A percentile compares a stretch with the other conserved stretches of the same genome.
These are phyloP conservation scores for Papiliotrema fonsecae DNA, from an alignment of 1,284 basidiomycete genomes.

Conservation along the genomic window DNA sequence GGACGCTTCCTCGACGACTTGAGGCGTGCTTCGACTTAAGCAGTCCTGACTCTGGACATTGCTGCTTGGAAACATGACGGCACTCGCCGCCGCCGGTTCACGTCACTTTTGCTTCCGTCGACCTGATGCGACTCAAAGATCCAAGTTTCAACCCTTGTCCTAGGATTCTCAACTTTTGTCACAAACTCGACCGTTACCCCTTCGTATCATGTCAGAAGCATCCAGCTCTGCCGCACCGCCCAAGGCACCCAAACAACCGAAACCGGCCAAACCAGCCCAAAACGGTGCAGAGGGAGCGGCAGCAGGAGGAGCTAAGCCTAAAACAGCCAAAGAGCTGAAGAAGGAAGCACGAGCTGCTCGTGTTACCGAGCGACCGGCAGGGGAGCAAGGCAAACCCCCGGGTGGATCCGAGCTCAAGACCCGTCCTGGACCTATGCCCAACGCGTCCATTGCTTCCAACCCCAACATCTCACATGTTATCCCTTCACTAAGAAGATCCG, in stretches of 20 bases:
- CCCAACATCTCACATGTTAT: not conserved
- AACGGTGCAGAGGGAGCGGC: not conserved
- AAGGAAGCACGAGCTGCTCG: slow-evolving; percentile 45
- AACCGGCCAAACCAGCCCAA: slow-evolving; percentile 2
- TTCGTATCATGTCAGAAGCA: not conserved
- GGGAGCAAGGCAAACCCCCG: not conserved
- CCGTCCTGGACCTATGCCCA: not conserved
- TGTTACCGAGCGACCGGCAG: not conserved
- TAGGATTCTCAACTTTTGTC: too few species aligned
- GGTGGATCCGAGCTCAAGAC: not conserved
- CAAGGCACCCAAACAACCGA: not conserved
- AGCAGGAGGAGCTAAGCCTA: slow-evolving; percentile 16
- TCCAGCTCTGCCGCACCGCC: not conserved
- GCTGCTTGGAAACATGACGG: too few species aligned
- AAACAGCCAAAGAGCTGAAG: slow-evolving; percentile 44
- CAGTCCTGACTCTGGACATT: too few species aligned
- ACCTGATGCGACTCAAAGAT: too few species aligned
- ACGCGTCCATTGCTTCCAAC: not conserved
- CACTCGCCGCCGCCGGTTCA: too few species aligned
- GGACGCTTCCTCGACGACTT: too few species aligned
- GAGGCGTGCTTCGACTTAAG: too few species aligned
- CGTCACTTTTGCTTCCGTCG: too few species aligned
- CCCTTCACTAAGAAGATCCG: not conserved
- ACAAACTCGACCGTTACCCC: too few species aligned
- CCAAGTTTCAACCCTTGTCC: too few species aligned